Base-by-base conservation (phyloP, 2,329 filamentous ascomycete species). In the Pestalotiopsis fici region DNA sequence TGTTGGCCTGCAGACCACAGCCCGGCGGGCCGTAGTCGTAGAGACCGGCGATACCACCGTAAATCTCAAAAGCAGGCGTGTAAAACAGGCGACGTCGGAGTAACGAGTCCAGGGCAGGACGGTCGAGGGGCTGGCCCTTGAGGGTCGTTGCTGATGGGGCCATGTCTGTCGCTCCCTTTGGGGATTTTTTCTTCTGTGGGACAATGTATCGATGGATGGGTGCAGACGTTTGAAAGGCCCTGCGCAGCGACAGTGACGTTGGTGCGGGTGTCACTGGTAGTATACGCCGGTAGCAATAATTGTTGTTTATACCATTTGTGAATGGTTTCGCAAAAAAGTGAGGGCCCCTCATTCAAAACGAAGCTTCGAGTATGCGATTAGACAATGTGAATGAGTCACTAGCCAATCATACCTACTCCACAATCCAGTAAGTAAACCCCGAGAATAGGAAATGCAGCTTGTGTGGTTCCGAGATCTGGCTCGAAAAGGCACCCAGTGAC, bases 11-110 rank as follows among this genome's bases (percentile, higher is more conserved):
- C 68, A 97, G 87, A 61, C 93, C 88, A 81, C 92, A 95, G 71
- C 95, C 94, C 37, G 95, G 93, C 35, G 95, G 94, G 73, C 95
- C 95, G 82, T 97, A 97, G 82, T 98, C 95, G 84, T 94, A 98
- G 67, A 97, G 91, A 76, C 94, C 94, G 72, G 90, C 91, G 67
- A 96, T 91, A 77, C 94, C 94, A 73, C 93, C 93, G 78, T 98
- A 98, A 76, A 97, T 95, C 82, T 98, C 96, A 81, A 98, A 98
- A 66, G 94, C 91, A 65, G 95, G 95, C 70, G 95, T 97, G 83
- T 96, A 97, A 86, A 98, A 98, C 83, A 95, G 86, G 80, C 94
- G 92, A 72, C 95, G 92, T 73, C 92, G 90, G 74, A 98, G 90
- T 77, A 98, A 88, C 69, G 90, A 92, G 78, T 98, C 96, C 77